Base-by-base conservation (phyloP, 495 filamentous ascomycete genomes). In the Xylaria cubensis region DNA sequence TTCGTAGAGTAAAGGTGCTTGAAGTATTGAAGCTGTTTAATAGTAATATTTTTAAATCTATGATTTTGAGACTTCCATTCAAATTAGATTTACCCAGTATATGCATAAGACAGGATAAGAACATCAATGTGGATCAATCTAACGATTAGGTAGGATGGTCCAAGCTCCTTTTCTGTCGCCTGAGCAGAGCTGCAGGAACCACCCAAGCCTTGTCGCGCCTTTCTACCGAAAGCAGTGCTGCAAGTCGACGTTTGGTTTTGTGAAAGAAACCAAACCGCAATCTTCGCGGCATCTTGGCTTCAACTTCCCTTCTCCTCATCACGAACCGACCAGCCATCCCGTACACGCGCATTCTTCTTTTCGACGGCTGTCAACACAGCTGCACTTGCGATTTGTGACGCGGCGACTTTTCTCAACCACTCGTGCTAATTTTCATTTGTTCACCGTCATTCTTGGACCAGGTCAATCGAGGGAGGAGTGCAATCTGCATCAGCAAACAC, bases 161-260 rank as follows among this genome's bases (percentile, higher is more conserved):
- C 65, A 67, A 56, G 65, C 65, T 67, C 32, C n/a, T 39, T 59
- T 19, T 36, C 58, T 61, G 34, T 61, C 58, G 58, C 58, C 53
- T 56, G 26, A 56, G 53, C 26, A 29, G 53, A 0, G 15, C 53
- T 7, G 53, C 26, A 32, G 29, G 53, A 29, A 17, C 53, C 53
- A 56, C 4, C 48, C n/a, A 67, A 29, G 65, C 65, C 65, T 67
- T 32, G 65, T 67, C 65, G 50, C 65, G 65, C 50, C 50, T 67
- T 67, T 67, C 56, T 46, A 71, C 69, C 62, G 69, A 64, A 71
- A 71, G 41, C 69, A 71, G 69, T 55, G 32, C 42, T 53, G 17
- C 21, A 42, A 29, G 42, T 70, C 32, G 26, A 70, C 41, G 34
- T 46, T 41, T 42, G 41, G 24, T 56, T 29, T 29, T 48, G 66